Evolutionary conservation across 345 rosid genomes (phyloP), one percentile per base, ranked within the genome.

Genomic region (Trapa bicornis): DNA sequence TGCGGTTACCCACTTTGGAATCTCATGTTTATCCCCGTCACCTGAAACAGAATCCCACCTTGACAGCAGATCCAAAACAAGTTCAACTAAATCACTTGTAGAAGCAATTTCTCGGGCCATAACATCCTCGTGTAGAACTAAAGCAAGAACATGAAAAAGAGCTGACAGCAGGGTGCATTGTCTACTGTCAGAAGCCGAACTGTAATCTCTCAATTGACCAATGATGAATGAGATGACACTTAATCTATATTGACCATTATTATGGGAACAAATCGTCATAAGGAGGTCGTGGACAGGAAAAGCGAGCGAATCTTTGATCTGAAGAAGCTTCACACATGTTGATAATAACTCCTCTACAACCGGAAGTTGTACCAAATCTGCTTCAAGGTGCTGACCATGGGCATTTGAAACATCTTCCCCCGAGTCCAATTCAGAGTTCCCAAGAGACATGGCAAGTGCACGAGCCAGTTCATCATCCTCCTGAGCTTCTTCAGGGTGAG

Each of bases 381-480:
- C 84, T 80, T 85, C 96, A 76, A 87, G 71, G 61, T 70, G 81
- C 69, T 79, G 83, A 67, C 65, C 68, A 71, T 47, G 75, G 58
- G 75, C 86, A 80, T 74, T 82, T 22, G 69, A 69, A 76, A 68
- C 79, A 81, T 88, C 86, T 70, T 83, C 89, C 76, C 85, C 90
- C n/a, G 80, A 53, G 61, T 88, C 92, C 65, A 89, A 73, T 76
- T 93, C 98, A 72, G 98, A 82, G 71, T 82, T 93, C 41, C 98
- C 97, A 70, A 90, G 76, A 17, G 98, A 93, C 85, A 93, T 88
- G 53, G 98, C 97, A 79, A 93, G 94, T 65, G 98, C 98, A 47
- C 96, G 97, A 56, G 97, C 92, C 81, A 93, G 94, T 75, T 93
- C 97, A 83, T 93, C 98, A 70, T 93, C 98, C 78, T 93, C 98